Evolutionary conservation across 2,329 filamentous ascomycete genomes (phyloP).

Genomic region (Colletotrichum sp.): DNA sequence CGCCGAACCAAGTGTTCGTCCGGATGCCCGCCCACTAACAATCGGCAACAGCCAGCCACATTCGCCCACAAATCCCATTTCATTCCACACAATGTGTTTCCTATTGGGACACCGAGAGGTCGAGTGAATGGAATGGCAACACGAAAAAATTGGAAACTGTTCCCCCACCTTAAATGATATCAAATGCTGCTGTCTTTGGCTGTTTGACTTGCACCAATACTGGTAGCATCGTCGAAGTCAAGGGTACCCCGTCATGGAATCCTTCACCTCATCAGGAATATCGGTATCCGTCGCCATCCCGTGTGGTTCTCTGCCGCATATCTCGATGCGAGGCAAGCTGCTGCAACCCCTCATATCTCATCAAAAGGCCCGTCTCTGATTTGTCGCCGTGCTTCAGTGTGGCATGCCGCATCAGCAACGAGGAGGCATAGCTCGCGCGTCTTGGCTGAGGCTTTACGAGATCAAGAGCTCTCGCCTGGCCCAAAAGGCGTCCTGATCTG

Average conservation of each 20-base stretch:
- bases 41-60: not conserved
- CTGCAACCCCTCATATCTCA: not conserved
- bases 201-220: not conserved
- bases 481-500: not conserved
- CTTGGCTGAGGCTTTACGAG: not conserved
- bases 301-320: not conserved
- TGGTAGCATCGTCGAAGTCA: not conserved
- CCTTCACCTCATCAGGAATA: not conserved
- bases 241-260: not conserved
- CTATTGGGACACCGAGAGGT: not conserved
- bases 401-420: not conserved
- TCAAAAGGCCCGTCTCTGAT: not conserved
- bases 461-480: not conserved
- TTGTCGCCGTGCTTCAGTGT: not conserved
- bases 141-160: not conserved
- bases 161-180: not conserved
- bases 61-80: not conserved
- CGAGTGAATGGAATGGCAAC: not conserved
- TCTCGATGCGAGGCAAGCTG: not conserved
- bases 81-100: not conserved
- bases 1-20: not conserved
- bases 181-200: not conserved
- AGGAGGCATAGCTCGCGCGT: not conserved
- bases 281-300: not conserved
- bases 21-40: not conserved